These are phyloP conservation scores for Dryas alaskensis DNA, from an alignment of 306 rosid genomes.

Conservation along the genomic window DNA sequence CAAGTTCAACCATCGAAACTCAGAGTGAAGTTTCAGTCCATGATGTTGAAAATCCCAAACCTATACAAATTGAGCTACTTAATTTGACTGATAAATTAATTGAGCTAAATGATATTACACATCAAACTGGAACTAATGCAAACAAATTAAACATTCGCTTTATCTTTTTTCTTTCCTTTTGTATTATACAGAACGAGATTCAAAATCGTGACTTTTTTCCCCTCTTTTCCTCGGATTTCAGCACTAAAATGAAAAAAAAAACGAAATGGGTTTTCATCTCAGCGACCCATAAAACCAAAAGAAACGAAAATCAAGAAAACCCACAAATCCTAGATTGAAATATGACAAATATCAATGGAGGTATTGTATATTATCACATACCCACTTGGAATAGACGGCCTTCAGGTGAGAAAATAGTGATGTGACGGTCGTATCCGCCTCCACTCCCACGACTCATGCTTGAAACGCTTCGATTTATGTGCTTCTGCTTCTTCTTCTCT, in stretches of 20 bases:
- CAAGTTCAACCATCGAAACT: neutral
- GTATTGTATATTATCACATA: conserved; percentile 14
- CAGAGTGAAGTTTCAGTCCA: neutral
- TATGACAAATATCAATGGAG: neutral
- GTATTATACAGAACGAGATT: neutral
- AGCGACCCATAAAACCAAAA: neutral
- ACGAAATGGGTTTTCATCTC: neutral
- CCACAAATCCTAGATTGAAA: conserved; percentile 4
- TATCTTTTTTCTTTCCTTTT: neutral
- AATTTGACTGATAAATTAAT: neutral
- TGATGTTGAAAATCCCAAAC: neutral
- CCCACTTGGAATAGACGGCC: conserved; percentile 91
- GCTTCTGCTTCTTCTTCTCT: neutral
- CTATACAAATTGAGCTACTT: neutral
- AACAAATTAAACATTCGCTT: neutral
- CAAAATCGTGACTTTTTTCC: neutral
- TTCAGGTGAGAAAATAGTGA: conserved; percentile 97
- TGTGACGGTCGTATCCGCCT: conserved; percentile 97
- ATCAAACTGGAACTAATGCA: neutral
- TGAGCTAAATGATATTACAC: neutral
- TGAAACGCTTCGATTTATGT: neutral
- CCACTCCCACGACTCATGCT: conserved; percentile 81
- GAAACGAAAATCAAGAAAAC: neutral
- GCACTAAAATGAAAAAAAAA: neutral
- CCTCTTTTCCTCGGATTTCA: conserved; percentile 1